Evolutionary conservation across 306 rosid genomes (phyloP), one percentile per base, ranked within the genome.

Genomic region (Leucaena leucocephala): DNA sequence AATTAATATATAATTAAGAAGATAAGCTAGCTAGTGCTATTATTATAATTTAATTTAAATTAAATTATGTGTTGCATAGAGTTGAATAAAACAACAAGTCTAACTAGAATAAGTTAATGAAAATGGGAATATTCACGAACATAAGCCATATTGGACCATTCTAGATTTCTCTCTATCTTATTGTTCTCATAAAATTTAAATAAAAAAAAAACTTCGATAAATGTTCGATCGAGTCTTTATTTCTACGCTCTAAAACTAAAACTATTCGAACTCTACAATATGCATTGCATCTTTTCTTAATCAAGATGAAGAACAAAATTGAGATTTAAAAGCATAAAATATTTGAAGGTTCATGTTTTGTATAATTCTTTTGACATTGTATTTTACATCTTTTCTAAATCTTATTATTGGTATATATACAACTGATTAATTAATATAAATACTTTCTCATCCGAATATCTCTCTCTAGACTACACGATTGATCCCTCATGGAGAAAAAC

Each of bases 101-200:
- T 54, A 54, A 9, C n/a, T 7, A 39, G 14, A 17, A 8, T 67
- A 67, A 40, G 33, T 7, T 55, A 55, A 9, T 67, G 15, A 19
- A 67, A 13, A 72, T 9, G 16, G 66, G 85, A 84, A 85, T 84
- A 84, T 82, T 82, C 84, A 71, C 11, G 71, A 82, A 83, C 35
- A 87, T 70, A 72, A 68, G 75, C 78, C 65, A 33, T 27, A 27
- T 72, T 63, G 61, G 17, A 66, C 70, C 61, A 21, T 50, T 35
- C 78, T 38, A 70, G 39, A 42, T 67, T 42, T 69, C 65, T 67
- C 68, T 75, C 65, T 9, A 67, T 74, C 42, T 36, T 5, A 46
- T 44, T 75, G 66, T 43, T n/a, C n/a, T n/a, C n/a, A n/a, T n/a
- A n/a, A n/a, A n/a, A n/a, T n/a, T n/a, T n/a, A n/a, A n/a, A n/a